A percentile compares a stretch with the other conserved stretches of the same genome.
These are phyloP conservation scores for Boletus tomentosulus DNA, from an alignment of 768 basidiomycete genomes.

Conservation along the genomic window DNA sequence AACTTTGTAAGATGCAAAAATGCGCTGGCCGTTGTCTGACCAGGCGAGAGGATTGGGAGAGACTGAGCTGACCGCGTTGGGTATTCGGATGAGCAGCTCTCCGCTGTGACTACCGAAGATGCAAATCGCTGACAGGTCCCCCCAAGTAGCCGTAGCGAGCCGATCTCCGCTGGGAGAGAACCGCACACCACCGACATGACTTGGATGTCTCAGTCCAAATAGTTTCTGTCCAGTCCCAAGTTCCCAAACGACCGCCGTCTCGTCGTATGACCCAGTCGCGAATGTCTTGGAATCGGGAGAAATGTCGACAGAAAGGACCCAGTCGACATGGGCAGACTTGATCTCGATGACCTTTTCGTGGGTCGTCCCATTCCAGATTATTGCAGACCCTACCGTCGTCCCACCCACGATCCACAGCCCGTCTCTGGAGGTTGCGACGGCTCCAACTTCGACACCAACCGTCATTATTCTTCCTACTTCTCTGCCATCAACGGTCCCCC, in stretches of 20 bases:
- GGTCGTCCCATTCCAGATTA: background rate
- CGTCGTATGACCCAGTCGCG: constrained; percentile 6
- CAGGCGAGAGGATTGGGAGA: constrained; percentile 4
- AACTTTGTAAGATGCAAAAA: constrained; percentile 3
- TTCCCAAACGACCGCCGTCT: constrained; percentile 3
- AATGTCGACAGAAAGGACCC: constrained; percentile 5
- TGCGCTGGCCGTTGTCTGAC: constrained; percentile 4
- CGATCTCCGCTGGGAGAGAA: constrained; percentile 6
- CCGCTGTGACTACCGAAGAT: constrained; percentile 5
- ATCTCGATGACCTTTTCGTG: background rate
- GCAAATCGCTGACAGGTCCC: constrained; percentile 1
- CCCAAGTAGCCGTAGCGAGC: constrained; percentile 4
- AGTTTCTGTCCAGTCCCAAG: background rate
- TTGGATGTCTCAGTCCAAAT: background rate
- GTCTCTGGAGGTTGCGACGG: constrained; percentile 1
- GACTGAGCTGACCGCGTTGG: background rate
- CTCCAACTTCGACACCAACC: background rate
- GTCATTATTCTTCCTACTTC: constrained; percentile 1
- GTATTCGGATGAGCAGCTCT: constrained; percentile 1
- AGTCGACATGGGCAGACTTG: constrained; percentile 1
- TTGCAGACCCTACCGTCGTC: constrained; percentile 1
- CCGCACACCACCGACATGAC: background rate
- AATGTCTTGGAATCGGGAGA: constrained; percentile 5
- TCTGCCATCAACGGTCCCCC: background rate
- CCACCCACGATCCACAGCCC: constrained; percentile 6